Conservation (phyloP, 805 yeast species). For the Ogataea wickerhamii region DNA sequence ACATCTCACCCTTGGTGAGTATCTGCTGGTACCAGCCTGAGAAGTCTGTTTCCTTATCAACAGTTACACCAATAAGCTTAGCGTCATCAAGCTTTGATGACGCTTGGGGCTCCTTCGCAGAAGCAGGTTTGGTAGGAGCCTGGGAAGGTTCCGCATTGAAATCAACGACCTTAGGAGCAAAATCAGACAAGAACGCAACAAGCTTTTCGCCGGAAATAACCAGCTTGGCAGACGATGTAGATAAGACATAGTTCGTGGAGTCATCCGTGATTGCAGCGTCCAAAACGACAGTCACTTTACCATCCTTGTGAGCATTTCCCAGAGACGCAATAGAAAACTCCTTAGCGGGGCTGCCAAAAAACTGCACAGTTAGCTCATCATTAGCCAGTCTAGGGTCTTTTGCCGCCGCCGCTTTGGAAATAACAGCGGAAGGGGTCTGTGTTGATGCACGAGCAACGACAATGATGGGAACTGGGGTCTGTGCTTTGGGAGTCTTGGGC, state of each 20-base stretch:
- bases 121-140: slow-evolving; percentile 25
- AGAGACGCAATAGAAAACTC: slow-evolving; percentile 59
- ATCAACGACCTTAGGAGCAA: slow-evolving; percentile 53
- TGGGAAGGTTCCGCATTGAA: slow-evolving; percentile 40
- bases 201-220: slow-evolving; percentile 45
- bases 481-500: slow-evolving; percentile 85
- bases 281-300: slow-evolving; percentile 56
- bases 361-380: slow-evolving; percentile 68
- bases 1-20: slow-evolving; percentile 94
- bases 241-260: slow-evolving; percentile 37
- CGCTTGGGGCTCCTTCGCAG: slow-evolving; percentile 36
- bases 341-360: slow-evolving; percentile 54
- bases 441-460: slow-evolving; percentile 74
- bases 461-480: slow-evolving; percentile 72
- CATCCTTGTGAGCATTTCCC: slow-evolving; percentile 42
- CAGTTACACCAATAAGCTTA: slow-evolving; percentile 92
- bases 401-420: slow-evolving; percentile 64
- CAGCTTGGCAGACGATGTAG: slow-evolving; percentile 52
- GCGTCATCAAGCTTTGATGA: slow-evolving; percentile 64
- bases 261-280: slow-evolving; percentile 51
- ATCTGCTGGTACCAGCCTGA: slow-evolving; percentile 98
- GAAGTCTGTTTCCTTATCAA: slow-evolving; percentile 87
- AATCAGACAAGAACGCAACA: slow-evolving; percentile 46
- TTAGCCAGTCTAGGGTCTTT: slow-evolving; percentile 89
- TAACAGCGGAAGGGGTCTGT: slow-evolving; percentile 58